Base-by-base conservation (phyloP, 768 basidiomycete species). In the Lactifluus rugatus region DNA sequence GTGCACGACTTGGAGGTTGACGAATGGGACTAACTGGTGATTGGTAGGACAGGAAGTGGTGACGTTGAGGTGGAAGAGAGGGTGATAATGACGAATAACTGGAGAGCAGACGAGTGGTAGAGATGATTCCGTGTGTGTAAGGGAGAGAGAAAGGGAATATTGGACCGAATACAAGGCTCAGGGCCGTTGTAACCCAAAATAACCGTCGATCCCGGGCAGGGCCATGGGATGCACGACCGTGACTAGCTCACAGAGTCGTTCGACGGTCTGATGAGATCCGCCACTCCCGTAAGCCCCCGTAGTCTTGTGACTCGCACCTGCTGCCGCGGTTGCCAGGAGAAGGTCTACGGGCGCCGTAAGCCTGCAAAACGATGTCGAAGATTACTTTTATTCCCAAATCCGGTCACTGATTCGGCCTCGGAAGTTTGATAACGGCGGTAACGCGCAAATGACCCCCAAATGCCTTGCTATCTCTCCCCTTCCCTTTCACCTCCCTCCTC, bases 391-490 rank as follows among this genome's bases (percentile, higher is more conserved):
- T 31, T 37, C 11, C 55, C 31, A 25, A 23, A 47, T 42, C 28
- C 2, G 55, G 46, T 11, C 16, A 57, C 56, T 57, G 56, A 57
- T 57, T 57, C 49, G 56, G 56, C 42, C 49, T 51, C 31, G 25
- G 48, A 51, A 45, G 49, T 51, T 57, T 52, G 56, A 57, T 57
- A 57, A 57, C 56, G 56, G 49, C 42, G 49, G 49, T 50, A 49
- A 6, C 21, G 32, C 31, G 48, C 47, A 48, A 48, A 48, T 48
- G n/a, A 32, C 16, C 16, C 37, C 37, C 37, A 17, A 17, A 39
- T 39, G 37, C 16, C 37, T 41, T 41, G 41, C n/a, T 19, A 19
- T 41, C 7, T 31, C 19, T n/a, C 7, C n/a, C 17, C 41, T n/a
- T 19, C 41, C 7, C 3, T 16, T 39, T 41, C 41, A n/a, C 41